Evolutionary conservation across 495 filamentous ascomycete genomes (phyloP), one percentile per base, ranked within the genome.

Genomic region (Penicillium chermesinum): DNA sequence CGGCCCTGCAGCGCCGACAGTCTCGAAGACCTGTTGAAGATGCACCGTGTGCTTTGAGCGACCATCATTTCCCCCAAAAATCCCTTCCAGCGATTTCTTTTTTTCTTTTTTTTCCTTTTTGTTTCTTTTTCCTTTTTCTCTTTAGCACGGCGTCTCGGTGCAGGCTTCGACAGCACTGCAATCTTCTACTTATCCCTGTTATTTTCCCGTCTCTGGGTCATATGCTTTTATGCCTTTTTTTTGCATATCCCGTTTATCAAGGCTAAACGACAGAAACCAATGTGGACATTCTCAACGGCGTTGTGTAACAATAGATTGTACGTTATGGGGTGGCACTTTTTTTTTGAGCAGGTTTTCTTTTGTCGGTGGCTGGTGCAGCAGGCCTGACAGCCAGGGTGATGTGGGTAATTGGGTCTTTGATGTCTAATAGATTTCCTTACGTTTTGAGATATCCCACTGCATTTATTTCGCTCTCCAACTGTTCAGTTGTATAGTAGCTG

Each of bases 21-120:
- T 47, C 58, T 88, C 37, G 85, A 87, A 63, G 69, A 72, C 30
- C 65, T 84, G 41, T 66, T 88, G 59, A 75, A 76, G 62, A 59
- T 73, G 83, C 48, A 67, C 55, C 66, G 64, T 18, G 59, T 70
- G 22, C 55, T 70, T 7, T 67, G 46, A 64, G 46, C 25, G n/a
- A n/a, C n/a, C n/a, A n/a, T n/a, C n/a, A n/a, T n/a, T n/a, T n/a
- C n/a, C n/a, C n/a, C n/a, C n/a, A n/a, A n/a, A n/a, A n/a, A n/a
- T n/a, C n/a, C n/a, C n/a, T n/a, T n/a, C n/a, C n/a, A n/a, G n/a
- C n/a, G n/a, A n/a, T n/a, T n/a, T n/a, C n/a, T n/a, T n/a, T n/a
- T n/a, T n/a, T n/a, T n/a, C n/a, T n/a, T n/a, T n/a, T n/a, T n/a
- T n/a, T n/a, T n/a, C n/a, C n/a, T n/a, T 27, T 44, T 39, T 42